A percentile compares a stretch with the other conserved stretches of the same genome.
Evolutionary conservation across 78 protist genomes (phyloP).

Genomic region (Polysphondylium violaceum): DNA sequence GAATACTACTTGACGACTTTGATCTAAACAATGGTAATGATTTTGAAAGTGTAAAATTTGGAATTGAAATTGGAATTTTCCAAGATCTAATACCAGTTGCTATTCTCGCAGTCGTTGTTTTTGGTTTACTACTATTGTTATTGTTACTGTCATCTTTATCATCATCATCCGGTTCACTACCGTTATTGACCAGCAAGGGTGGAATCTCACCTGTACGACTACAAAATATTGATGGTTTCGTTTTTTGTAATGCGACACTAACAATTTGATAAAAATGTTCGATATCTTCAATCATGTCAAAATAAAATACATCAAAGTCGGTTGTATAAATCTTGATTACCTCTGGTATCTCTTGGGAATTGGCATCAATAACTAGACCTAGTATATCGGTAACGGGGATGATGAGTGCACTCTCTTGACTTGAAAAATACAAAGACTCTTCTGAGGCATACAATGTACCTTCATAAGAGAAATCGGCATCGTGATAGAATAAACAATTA

Average conservation of each 20-base stretch:
- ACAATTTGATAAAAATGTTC: slow-evolving; percentile 8
- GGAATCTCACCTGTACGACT: not conserved
- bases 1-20: slow-evolving; percentile 18
- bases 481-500: slow-evolving; percentile 23
- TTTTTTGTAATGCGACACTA: not conserved
- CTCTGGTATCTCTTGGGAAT: slow-evolving; percentile 30
- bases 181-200: not conserved
- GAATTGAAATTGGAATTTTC: slow-evolving; percentile 9
- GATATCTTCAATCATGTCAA: slow-evolving; percentile 36
- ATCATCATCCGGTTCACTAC: not conserved
- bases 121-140: not conserved
- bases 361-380: slow-evolving; percentile 25
- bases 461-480: slow-evolving; percentile 41
- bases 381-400: slow-evolving; percentile 19
- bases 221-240: slow-evolving; percentile 4
- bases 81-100: slow-evolving; percentile 12
- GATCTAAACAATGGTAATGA: slow-evolving; percentile 55
- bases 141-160: too few species aligned
- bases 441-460: slow-evolving; percentile 31
- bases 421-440: slow-evolving; percentile 31
- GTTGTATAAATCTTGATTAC: slow-evolving; percentile 18
- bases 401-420: slow-evolving; percentile 11
- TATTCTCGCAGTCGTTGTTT: not conserved
- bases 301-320: slow-evolving; percentile 16
- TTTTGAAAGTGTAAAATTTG: slow-evolving; percentile 2